Conservation (phyloP, 108 stramenopile species). For the Licmophora abbreviata region DNA sequence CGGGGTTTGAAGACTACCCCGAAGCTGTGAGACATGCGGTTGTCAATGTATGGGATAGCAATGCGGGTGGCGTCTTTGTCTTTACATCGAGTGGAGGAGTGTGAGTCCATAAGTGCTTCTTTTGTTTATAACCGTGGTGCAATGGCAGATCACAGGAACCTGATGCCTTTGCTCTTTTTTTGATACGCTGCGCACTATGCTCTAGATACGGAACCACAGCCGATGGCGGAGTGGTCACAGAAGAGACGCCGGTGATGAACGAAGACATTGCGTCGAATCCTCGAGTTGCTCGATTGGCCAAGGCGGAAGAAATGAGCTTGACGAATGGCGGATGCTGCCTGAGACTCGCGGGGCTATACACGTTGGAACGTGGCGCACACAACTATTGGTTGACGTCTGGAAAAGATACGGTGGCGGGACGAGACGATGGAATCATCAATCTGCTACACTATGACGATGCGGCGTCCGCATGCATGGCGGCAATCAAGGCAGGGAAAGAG, state of each 20-base stretch:
- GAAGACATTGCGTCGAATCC: slow-evolving; percentile 33
- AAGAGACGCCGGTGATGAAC: slow-evolving; percentile 39
- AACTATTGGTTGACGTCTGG: slow-evolving; percentile 72
- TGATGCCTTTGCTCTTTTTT: slow-evolving; percentile 1
- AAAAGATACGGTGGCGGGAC: slow-evolving; percentile 52
- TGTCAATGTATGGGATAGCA: slow-evolving; percentile 39
- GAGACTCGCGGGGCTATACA: slow-evolving; percentile 75
- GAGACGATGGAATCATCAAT: slow-evolving; percentile 77
- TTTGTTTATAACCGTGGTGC: neutral
- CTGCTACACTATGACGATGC: slow-evolving; percentile 88
- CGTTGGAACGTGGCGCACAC: slow-evolving; percentile 74
- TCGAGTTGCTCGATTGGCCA: slow-evolving; percentile 44
- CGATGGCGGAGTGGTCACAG: slow-evolving; percentile 49
- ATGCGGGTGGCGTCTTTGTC: slow-evolving; percentile 56
- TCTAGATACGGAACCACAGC: slow-evolving; percentile 3
- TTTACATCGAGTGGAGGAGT: slow-evolving; percentile 83
- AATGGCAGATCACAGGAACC: neutral
- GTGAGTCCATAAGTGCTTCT: slow-evolving; percentile 21
- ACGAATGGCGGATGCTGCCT: slow-evolving; percentile 48
- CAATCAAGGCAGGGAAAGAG: slow-evolving; percentile 31
- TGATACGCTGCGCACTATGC: neutral
- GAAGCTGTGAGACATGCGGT: slow-evolving; percentile 42
- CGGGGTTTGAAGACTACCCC: slow-evolving; percentile 81
- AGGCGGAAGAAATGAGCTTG: slow-evolving; percentile 53
- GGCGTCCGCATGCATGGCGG: slow-evolving; percentile 59